Conservation (phyloP, 139 green algal genomes). For the Nannochloris sp. region DNA sequence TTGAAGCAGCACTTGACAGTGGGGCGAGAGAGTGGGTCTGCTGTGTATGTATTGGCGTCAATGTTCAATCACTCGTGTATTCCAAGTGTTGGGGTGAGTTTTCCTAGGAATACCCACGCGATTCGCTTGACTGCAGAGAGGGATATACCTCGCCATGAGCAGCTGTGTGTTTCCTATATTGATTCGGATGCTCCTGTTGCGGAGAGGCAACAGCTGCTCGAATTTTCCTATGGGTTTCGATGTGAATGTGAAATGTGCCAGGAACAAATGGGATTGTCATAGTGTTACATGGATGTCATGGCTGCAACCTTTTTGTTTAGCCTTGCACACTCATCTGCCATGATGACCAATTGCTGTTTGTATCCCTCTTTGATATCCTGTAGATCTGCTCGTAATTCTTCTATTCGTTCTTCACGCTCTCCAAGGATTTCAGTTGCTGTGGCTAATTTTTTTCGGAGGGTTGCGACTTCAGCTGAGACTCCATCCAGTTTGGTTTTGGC, state of each 20-base stretch:
- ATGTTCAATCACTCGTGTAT: slow-evolving; percentile 61
- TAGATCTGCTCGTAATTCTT: slow-evolving; percentile 78
- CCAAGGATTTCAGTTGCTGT: slow-evolving; percentile 80
- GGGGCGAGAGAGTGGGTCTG: slow-evolving; percentile 28
- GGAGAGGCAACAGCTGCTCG: slow-evolving; percentile 20
- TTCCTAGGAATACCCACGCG: slow-evolving; percentile 31
- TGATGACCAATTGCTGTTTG: slow-evolving; percentile 72
- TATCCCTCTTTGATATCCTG: slow-evolving; percentile 78
- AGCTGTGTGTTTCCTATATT: slow-evolving; percentile 52
- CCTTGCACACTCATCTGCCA: slow-evolving; percentile 33
- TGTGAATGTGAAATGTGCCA: slow-evolving; percentile 39
- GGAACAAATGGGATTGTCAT: slow-evolving; percentile 14
- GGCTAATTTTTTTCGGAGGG: slow-evolving; percentile 43
- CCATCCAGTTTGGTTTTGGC: slow-evolving; percentile 11
- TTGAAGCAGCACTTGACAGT: neutral
- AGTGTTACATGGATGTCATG: no score
- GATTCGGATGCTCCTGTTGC: slow-evolving; percentile 17
- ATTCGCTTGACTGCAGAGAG: slow-evolving; percentile 15
- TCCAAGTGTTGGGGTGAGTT: slow-evolving; percentile 43
- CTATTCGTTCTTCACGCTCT: slow-evolving; percentile 77
- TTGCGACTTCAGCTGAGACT: slow-evolving; percentile 7
- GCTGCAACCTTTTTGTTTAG: slow-evolving; percentile 2
- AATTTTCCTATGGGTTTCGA: slow-evolving; percentile 43
- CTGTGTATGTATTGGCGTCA: slow-evolving; percentile 40
- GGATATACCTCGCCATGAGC: slow-evolving; percentile 27